Percentiles rank a stretch among this genome's conserved stretches.
Conservation (phyloP, 2,329 filamentous ascomycete genomes). For the Aspergillus hortae region DNA sequence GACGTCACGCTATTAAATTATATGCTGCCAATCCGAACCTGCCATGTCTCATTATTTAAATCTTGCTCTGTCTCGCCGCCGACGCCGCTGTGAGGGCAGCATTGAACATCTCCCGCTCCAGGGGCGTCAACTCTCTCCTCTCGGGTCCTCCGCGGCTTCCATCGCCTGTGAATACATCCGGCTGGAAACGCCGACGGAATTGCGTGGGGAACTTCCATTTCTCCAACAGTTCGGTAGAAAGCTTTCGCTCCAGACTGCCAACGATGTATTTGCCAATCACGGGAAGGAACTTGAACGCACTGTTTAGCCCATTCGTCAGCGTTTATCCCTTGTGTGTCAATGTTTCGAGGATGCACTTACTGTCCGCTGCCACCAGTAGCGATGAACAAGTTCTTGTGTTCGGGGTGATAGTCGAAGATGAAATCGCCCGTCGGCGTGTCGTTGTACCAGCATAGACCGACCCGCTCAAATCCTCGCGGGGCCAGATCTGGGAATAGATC, state of each 20-base stretch:
- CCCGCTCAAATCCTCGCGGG: constrained; percentile 55
- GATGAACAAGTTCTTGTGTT: constrained; percentile 39
- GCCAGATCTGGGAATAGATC: constrained; percentile 58
- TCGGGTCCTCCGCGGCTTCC: constrained; percentile 31
- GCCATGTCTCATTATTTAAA: constrained; percentile 9
- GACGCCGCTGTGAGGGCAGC: constrained; percentile 17
- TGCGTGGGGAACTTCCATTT: constrained; percentile 52
- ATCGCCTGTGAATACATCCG: constrained; percentile 21
- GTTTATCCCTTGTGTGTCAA: background rate
- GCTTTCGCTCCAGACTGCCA: constrained; percentile 48
- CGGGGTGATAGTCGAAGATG: constrained; percentile 64
- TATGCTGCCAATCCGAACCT: background rate
- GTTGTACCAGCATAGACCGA: constrained; percentile 67
- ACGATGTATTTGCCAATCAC: constrained; percentile 61
- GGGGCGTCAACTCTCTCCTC: constrained; percentile 21
- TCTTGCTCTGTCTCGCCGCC: constrained; percentile 20
- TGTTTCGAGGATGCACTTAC: constrained; percentile 14
- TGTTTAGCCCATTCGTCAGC: constrained; percentile 10
- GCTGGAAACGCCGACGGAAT: constrained; percentile 15
- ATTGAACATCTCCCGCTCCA: constrained; percentile 14
- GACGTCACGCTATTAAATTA: background rate
- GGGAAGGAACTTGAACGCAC: constrained; percentile 60
- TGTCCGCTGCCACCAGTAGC: constrained; percentile 28
- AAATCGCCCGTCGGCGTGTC: constrained; percentile 67
- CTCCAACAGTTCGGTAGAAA: constrained; percentile 51